Conservation (phyloP, 2,329 filamentous ascomycete species). For the Parastagonospora avenae region DNA sequence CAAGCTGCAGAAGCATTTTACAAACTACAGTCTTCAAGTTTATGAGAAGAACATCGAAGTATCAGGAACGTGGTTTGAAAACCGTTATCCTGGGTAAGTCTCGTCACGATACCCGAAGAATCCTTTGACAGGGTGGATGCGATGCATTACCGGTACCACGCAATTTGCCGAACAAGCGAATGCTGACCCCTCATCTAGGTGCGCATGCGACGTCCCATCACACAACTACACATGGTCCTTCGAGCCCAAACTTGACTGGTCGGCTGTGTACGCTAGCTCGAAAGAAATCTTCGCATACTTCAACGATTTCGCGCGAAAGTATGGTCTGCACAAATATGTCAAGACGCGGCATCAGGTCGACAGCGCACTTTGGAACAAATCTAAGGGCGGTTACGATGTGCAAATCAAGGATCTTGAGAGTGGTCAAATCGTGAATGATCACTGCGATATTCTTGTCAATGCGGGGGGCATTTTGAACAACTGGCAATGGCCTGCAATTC, state of each 20-base stretch:
- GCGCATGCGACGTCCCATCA: conserved; percentile 57
- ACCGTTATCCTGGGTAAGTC: conserved; percentile 51
- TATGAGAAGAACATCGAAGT: conserved; percentile 58
- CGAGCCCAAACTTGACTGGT: conserved; percentile 53
- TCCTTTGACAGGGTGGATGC: too few relatives aligned
- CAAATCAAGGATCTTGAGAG: conserved; percentile 39
- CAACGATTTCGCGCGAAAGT: conserved; percentile 49
- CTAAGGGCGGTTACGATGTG: conserved; percentile 44
- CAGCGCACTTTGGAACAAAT: conserved; percentile 46
- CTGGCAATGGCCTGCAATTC: conserved; percentile 59
- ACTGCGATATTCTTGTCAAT: conserved; percentile 56
- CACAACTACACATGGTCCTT: conserved; percentile 60
- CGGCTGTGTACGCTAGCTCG: conserved; percentile 50
- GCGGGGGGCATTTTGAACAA: conserved; percentile 58
- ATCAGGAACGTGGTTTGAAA: conserved; percentile 60
- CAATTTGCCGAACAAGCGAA: not conserved
- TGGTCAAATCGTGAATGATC: conserved; percentile 44
- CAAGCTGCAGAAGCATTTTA: conserved; percentile 54
- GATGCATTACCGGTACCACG: not conserved
- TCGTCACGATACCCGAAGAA: too few relatives aligned
- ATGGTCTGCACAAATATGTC: conserved; percentile 45
- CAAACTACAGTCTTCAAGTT: conserved; percentile 49
- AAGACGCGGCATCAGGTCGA: conserved; percentile 40
- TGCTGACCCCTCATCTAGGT: conserved; percentile 27
- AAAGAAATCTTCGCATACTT: conserved; percentile 53